Evolutionary conservation across 441 rosid species (phyloP).

Genomic region (Pelargonium cotyledonis): DNA sequence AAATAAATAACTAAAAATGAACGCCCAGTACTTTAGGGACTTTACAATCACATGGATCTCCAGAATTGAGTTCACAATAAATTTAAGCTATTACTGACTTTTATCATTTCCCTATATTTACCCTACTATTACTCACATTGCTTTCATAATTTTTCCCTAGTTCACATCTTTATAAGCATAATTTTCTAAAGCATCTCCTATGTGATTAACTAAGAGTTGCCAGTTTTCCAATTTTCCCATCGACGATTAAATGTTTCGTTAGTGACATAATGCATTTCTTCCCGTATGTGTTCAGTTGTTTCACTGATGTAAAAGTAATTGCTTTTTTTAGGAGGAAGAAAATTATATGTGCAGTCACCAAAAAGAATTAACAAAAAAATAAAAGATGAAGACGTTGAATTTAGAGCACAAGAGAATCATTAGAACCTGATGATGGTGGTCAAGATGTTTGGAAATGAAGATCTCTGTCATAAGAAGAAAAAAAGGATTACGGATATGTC

Average conservation of each 20-base stretch:
- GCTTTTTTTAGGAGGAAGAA: neutral
- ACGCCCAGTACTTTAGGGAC: neutral
- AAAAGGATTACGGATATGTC: slow-evolving; percentile 10
- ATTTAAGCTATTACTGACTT: no score
- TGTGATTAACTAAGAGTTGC: neutral
- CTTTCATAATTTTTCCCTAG: neutral
- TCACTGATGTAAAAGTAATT: neutral
- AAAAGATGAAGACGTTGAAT: neutral
- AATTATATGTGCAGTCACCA: neutral
- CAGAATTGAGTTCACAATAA: no score
- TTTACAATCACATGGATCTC: neutral
- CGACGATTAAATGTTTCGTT: neutral
- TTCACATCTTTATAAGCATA: neutral
- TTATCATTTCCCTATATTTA: no score
- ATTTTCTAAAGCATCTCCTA: neutral
- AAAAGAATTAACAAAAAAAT: neutral
- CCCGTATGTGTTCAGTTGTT: neutral
- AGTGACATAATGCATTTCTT: neutral
- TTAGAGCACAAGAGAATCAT: slow-evolving; percentile 7
- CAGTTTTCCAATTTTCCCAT: neutral
- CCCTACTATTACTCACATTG: neutral
- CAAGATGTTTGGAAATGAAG: slow-evolving; percentile 29
- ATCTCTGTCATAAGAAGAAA: slow-evolving; percentile 40
- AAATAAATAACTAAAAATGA: neutral
- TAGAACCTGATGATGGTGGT: slow-evolving; percentile 51